A percentile compares a stretch with the other conserved stretches of the same genome.
Evolutionary conservation across 176 grass and related monocot genomes (phyloP).

Genomic region (Cenchrus purpureus): DNA sequence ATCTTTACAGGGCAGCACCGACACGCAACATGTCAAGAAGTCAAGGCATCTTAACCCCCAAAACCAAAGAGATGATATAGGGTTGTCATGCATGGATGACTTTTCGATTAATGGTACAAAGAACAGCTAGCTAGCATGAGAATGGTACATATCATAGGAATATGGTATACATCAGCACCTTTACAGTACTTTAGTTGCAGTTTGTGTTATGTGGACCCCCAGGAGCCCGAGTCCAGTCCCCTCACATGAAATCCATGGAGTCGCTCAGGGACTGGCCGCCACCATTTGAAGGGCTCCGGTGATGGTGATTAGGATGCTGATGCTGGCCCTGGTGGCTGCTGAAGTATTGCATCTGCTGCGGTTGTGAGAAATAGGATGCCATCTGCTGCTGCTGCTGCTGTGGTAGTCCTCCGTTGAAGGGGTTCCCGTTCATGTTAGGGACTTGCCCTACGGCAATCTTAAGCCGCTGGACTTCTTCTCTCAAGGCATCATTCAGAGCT

Average conservation of each 20-base stretch:
- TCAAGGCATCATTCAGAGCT: constrained; percentile 80
- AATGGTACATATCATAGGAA: constrained; percentile 40
- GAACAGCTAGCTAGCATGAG: constrained; percentile 53
- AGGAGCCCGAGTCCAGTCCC: neutral
- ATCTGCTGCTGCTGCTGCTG: constrained; percentile 74
- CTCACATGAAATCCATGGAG: constrained; percentile 98
- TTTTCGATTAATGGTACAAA: constrained; percentile 43
- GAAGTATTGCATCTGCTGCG: constrained; percentile 66
- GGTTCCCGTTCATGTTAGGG: constrained; percentile 69
- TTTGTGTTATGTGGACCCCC: constrained; percentile 7
- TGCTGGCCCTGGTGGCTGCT: constrained; percentile 51
- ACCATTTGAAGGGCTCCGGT: constrained; percentile 57
- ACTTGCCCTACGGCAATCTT: constrained; percentile 74
- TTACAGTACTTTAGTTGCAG: constrained; percentile 47
- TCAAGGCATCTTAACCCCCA: constrained; percentile 7
- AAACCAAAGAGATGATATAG: constrained; percentile 2
- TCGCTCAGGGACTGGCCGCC: constrained; percentile 69
- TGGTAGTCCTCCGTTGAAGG: constrained; percentile 55
- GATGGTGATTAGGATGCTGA: no score
- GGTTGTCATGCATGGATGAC: constrained; percentile 15
- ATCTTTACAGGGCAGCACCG: constrained; percentile 37
- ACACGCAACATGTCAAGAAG: constrained; percentile 35
- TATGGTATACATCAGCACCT: constrained; percentile 56
- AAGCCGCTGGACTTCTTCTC: constrained; percentile 85
- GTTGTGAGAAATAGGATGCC: constrained; percentile 56